Evolutionary conservation across 495 filamentous ascomycete genomes (phyloP), one percentile per base, ranked within the genome.

Genomic region (Recurvomyces mirabilis): DNA sequence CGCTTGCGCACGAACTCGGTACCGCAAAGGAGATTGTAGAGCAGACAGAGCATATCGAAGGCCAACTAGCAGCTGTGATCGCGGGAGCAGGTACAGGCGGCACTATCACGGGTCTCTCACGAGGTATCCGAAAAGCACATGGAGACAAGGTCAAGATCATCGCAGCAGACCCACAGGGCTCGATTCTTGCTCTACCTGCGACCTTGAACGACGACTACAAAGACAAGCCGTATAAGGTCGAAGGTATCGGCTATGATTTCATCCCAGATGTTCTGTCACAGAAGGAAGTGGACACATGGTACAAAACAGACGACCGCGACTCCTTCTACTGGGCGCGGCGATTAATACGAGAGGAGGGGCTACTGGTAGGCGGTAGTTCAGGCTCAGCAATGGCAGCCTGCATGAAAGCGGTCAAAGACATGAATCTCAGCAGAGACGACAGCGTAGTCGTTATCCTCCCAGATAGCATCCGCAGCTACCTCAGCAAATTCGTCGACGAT

Each of bases 161-260:
- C 30, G 88, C 84, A 3, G 91, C 91, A 3, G 91, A 99, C 64
- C 91, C 91, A 4, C 71, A 82, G 30, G 91, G 91, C 4, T 88
- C 82, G 24, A 82, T 95, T 53, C 68, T 99, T 18, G 91, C 91
- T 15, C 51, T 88, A 15, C 91, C 91, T 4, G 72, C 76, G 44
- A 46, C 63, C 6, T 66, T 96, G 41, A 96, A 99, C 54, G 71
- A 81, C 35, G 77, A 81, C 45, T 73, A 81, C 51, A 75, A 71
- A 24, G 85, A 94, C 58, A 80, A 83, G 51, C 70, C 82, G 4
- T 99, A 99, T 60, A 96, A 96, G 67, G 91, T 99, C 0, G 91
- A 99, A 67, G 91, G 91, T 17, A 96, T 99, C 57, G 91, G 91
- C 18, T 99, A 99, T 58, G 91, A 99, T 58, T 99, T 99, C 58